These are phyloP conservation scores for Aspergillus coremiiformis DNA, from an alignment of 495 filamentous ascomycete species.

Conservation along the genomic window DNA sequence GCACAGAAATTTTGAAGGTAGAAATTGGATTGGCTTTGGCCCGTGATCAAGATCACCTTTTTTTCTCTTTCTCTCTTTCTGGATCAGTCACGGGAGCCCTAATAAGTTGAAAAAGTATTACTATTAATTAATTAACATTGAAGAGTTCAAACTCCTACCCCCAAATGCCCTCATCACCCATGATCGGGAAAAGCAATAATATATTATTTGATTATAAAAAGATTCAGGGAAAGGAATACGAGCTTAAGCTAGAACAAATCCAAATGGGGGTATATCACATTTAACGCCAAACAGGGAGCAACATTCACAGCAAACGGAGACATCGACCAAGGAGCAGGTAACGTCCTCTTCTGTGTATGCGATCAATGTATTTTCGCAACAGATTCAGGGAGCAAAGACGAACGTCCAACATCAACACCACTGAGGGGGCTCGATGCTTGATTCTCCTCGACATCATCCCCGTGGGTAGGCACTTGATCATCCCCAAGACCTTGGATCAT, in stretches of 20 bases:
- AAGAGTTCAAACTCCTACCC: no score
- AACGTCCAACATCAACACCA: slow-evolving; percentile 19
- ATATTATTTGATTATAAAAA: background rate
- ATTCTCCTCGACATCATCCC: slow-evolving; percentile 11
- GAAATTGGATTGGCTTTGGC: background rate
- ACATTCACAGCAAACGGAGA: slow-evolving; percentile 6
- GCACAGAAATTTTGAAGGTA: background rate
- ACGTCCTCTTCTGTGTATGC: background rate
- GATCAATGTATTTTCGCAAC: slow-evolving; percentile 21
- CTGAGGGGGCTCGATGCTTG: slow-evolving; percentile 20
- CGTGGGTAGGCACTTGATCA: slow-evolving; percentile 15
- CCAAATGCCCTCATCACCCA: no score
- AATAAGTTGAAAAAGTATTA: no score
- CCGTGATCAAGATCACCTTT: background rate
- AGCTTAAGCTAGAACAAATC: slow-evolving; percentile 8
- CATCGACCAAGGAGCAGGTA: background rate
- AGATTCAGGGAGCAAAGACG: slow-evolving; percentile 24
- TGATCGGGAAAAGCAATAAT: no score
- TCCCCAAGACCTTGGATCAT: slow-evolving; percentile 32
- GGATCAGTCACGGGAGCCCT: no score
- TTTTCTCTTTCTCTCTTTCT: no score
- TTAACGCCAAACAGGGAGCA: slow-evolving; percentile 29
- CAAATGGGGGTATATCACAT: slow-evolving; percentile 44
- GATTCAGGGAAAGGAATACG: background rate
- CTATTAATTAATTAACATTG: no score